Conservation (phyloP, 1,284 basidiomycete species). For the Blastosporella zonata region DNA sequence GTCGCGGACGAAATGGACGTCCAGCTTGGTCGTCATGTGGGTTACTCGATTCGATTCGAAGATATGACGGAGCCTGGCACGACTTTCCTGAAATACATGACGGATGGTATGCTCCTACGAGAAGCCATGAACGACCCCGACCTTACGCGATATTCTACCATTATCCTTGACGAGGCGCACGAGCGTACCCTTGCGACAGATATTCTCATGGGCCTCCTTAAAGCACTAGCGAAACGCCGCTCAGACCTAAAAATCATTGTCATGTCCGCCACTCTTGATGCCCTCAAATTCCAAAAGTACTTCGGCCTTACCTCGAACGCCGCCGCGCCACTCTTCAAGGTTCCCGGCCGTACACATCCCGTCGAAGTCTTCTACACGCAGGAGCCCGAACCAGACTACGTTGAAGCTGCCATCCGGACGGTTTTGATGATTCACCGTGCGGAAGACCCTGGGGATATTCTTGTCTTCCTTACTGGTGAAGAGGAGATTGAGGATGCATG, state of each 20-base stretch:
- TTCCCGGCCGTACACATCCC: conserved; percentile 94
- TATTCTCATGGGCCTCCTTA: conserved; percentile 93
- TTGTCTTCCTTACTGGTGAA: conserved; percentile 96
- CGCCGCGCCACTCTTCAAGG: conserved; percentile 87
- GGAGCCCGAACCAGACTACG: conserved; percentile 94
- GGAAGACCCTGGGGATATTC: conserved; percentile 90
- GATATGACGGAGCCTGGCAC: conserved; percentile 92
- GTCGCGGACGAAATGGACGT: conserved; percentile 99
- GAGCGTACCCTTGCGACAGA: conserved; percentile 98
- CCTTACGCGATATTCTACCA: conserved; percentile 89
- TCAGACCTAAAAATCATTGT: conserved; percentile 94
- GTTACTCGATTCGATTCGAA: conserved; percentile 98
- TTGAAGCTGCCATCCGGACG: conserved; percentile 95
- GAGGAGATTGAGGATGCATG: conserved; percentile 99
- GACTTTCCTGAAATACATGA: conserved; percentile 98
- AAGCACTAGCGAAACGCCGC: conserved; percentile 76
- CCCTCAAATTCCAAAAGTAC: conserved; percentile 96
- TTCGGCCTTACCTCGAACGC: conserved; percentile 64
- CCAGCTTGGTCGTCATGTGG: conserved; percentile 89
- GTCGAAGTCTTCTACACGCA: conserved; percentile 97
- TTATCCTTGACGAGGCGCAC: conserved; percentile 99
- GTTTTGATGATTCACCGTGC: conserved; percentile 98
- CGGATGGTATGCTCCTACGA: conserved; percentile 96
- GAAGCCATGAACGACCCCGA: conserved; percentile 97
- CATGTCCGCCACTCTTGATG: conserved; percentile 98